Percentiles rank a stretch among this genome's conserved stretches.
Evolutionary conservation across 257 asterid genomes (phyloP).

Genomic region (Gardenia jasminoides): DNA sequence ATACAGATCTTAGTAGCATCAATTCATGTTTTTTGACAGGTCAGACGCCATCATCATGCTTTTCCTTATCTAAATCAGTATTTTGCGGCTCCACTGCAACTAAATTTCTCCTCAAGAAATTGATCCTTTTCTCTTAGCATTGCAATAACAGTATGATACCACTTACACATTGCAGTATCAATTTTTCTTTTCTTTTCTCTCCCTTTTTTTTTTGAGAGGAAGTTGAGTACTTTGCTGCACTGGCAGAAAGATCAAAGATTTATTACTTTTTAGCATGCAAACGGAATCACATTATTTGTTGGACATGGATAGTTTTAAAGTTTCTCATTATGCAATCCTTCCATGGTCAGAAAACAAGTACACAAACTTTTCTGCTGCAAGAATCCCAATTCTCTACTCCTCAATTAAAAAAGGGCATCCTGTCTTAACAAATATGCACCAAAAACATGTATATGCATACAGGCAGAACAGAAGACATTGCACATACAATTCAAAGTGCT

Average conservation of each 20-base stretch:
- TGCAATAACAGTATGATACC: not conserved
- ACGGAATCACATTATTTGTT: not conserved
- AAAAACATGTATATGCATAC: not conserved
- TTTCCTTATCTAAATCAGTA: not conserved
- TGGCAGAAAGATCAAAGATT: not conserved
- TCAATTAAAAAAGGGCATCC: not conserved
- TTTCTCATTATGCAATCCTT: not conserved
- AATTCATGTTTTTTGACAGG: not conserved
- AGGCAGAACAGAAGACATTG: not conserved
- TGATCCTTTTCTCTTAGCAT: not conserved
- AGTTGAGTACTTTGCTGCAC: not conserved
- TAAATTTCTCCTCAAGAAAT: too few species aligned
- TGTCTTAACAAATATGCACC: not conserved
- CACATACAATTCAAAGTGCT: not conserved
- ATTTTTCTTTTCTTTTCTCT: too few species aligned
- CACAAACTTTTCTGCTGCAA: too few species aligned
- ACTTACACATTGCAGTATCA: not conserved
- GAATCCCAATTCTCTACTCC: not conserved
- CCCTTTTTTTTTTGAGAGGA: not conserved
- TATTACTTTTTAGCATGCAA: not conserved
- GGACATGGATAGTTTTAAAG: not conserved
- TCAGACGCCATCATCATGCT: not conserved
- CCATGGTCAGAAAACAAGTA: not conserved
- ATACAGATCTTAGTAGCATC: not conserved
- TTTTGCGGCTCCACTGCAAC: not conserved